A percentile compares a stretch with the other conserved stretches of the same genome.
These are phyloP conservation scores for Neurospora intermedia DNA, from an alignment of 495 filamentous ascomycete genomes.

Conservation along the genomic window DNA sequence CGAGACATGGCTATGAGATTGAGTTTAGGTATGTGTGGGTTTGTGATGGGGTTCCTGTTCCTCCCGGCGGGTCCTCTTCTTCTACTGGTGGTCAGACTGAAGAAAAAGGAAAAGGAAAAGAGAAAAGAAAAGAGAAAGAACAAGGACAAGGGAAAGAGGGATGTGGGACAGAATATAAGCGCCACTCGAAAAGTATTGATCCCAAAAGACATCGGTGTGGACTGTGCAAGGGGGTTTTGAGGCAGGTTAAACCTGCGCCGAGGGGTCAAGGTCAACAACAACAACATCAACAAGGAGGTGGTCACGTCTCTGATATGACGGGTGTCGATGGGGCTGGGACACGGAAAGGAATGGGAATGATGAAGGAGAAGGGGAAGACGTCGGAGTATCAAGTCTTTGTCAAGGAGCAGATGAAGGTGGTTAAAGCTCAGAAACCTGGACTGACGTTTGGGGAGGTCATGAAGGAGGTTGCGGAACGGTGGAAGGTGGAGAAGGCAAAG, in stretches of 20 bases:
- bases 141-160: neutral
- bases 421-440: slow-evolving; percentile 42
- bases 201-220: slow-evolving; percentile 56
- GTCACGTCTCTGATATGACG: too few relatives aligned
- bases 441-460: slow-evolving; percentile 55
- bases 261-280: slow-evolving; percentile 20
- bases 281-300: neutral
- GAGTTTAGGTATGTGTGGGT: slow-evolving; percentile 83
- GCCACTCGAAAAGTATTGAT: slow-evolving; percentile 79
- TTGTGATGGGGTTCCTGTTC: slow-evolving; percentile 34
- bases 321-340: too few relatives aligned
- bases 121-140: too few relatives aligned
- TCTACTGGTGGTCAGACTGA: too few relatives aligned
- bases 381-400: slow-evolving; percentile 53
- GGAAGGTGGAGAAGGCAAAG: slow-evolving; percentile 18
- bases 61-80: too few relatives aligned
- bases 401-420: slow-evolving; percentile 47
- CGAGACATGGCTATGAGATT: slow-evolving; percentile 79
- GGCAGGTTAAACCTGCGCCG: slow-evolving; percentile 73
- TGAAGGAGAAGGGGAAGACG: too few relatives aligned
- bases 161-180: slow-evolving; percentile 57
- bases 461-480: slow-evolving; percentile 43
- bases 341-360: too few relatives aligned
- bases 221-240: slow-evolving; percentile 50
- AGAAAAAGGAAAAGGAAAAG: too few relatives aligned